Evolutionary conservation across 2,329 filamentous ascomycete genomes (phyloP).

Genomic region (Sporothrix pallida): DNA sequence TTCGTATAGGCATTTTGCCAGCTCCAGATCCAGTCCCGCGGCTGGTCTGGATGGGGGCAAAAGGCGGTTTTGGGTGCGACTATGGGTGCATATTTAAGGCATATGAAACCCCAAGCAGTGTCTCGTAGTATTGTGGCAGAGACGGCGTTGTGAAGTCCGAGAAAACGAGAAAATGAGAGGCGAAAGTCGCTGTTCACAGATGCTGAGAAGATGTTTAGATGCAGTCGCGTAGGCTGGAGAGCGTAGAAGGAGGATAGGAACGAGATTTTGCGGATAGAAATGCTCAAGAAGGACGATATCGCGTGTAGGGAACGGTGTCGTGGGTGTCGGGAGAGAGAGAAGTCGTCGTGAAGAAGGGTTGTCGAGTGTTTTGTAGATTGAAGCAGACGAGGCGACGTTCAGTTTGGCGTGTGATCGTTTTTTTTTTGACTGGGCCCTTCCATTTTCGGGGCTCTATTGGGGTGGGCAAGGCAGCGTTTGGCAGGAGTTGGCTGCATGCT

Average conservation of each 20-base stretch:
- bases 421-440: constrained; percentile 16
- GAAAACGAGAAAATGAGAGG: background rate
- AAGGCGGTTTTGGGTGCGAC: background rate
- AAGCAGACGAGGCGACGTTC: background rate
- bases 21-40: constrained; percentile 19
- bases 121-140: background rate
- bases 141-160: background rate
- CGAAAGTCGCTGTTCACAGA: background rate
- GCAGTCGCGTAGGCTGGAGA: no score
- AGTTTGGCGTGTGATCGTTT: constrained; percentile 24
- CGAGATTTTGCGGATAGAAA: background rate
- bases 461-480: constrained; percentile 6
- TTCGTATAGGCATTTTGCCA: constrained; percentile 8
- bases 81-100: constrained; percentile 23
- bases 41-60: constrained; percentile 18
- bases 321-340: background rate
- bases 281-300: background rate
- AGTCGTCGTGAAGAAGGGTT: background rate
- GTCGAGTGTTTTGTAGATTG: background rate
- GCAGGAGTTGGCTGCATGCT: background rate
- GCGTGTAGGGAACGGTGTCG: background rate
- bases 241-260: background rate
- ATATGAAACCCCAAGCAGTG: background rate
- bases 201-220: background rate
- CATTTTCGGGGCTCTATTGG: background rate